Base-by-base conservation (phyloP, 306 rosid species). In the Sophora flavescens region DNA sequence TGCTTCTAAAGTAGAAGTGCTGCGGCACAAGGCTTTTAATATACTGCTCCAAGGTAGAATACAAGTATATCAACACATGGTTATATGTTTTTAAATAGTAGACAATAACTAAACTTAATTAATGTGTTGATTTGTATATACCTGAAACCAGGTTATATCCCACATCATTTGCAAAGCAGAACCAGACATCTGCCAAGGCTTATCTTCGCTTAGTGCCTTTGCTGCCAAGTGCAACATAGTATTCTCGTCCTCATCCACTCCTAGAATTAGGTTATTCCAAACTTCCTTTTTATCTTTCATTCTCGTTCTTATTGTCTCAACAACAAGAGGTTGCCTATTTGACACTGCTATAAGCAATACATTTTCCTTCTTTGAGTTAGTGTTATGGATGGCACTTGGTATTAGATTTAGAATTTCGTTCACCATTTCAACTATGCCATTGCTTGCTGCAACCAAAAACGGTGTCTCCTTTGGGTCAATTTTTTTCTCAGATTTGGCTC, bases 81-180 rank as follows among this genome's bases (percentile, higher is more conserved):
- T 14, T 15, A 51, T n/a, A 12, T 39, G 4, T 2, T 9, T 44
- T 3, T 8, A 8, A 10, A 44, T 9, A 44, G 12, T 44, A 10
- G 14, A 9, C 9, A 39, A 39, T 39, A 39, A 39, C 9, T 39
- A 39, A 38, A n/a, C n/a, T n/a, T n/a, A 47, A 47, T 12, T 8
- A 42, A 26, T 28, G 3, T 13, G 12, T 54, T 5, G 36, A 11
- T 18, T 0, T 18, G 6, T 36, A 11, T 6, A 39, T 78, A 83
- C 86, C 86, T 82, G 69, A 69, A 66, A 86, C 89, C 89, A 86
- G 38, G 80, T 83, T 5, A 86, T 70, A 41, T 86, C 87, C 89
- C 85, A 83, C 68, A 77, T 68, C 89, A 83, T 76, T 59, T 86
- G 87, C 66, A 83, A 26, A 9, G 87, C 89, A 16, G 68, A 50